Conservation (phyloP, 306 rosid genomes). For the Cucurbita argyrosperma region DNA sequence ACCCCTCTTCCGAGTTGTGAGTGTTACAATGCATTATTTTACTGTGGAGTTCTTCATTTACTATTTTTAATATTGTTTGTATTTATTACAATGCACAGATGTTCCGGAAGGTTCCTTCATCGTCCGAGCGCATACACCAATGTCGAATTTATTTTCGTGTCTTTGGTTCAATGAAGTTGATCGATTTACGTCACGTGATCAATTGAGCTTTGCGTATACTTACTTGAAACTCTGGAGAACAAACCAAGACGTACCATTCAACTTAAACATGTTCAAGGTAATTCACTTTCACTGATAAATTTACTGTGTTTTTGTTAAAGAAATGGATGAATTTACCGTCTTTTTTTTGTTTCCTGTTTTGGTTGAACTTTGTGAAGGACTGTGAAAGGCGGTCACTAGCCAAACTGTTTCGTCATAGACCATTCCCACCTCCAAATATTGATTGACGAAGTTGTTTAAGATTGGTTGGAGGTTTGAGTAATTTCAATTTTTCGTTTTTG, state of each 20-base stretch:
- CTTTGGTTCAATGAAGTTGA: conserved; percentile 97
- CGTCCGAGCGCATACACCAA: conserved; percentile 83
- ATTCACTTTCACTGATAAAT: background rate
- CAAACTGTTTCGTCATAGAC: conserved; percentile 69
- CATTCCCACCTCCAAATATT: conserved; percentile 22
- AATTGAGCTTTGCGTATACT: conserved; percentile 84
- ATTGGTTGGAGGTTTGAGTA: background rate
- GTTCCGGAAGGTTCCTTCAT: conserved; percentile 97
- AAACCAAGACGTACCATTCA: conserved; percentile 56
- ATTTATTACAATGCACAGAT: conserved; percentile 28
- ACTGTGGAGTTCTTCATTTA: conserved; percentile 11
- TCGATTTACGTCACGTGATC: conserved; percentile 93
- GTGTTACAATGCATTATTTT: conserved; percentile 20
- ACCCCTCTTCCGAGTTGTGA: conserved; percentile 72
- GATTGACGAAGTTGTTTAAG: background rate
- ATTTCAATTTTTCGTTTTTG: background rate
- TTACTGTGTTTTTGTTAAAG: background rate
- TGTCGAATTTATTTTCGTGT: conserved; percentile 87
- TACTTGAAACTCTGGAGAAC: conserved; percentile 68
- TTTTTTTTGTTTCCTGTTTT: background rate
- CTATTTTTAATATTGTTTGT: background rate
- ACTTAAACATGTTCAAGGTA: conserved; percentile 83
- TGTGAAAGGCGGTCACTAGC: conserved; percentile 82
- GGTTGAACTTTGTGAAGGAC: conserved; percentile 38
- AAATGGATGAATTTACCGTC: background rate